Percentiles rank a stretch among this genome's conserved stretches.
Conservation (phyloP, 1,139 yeast genomes). For the Kurtzmaniella quercitrusa region DNA sequence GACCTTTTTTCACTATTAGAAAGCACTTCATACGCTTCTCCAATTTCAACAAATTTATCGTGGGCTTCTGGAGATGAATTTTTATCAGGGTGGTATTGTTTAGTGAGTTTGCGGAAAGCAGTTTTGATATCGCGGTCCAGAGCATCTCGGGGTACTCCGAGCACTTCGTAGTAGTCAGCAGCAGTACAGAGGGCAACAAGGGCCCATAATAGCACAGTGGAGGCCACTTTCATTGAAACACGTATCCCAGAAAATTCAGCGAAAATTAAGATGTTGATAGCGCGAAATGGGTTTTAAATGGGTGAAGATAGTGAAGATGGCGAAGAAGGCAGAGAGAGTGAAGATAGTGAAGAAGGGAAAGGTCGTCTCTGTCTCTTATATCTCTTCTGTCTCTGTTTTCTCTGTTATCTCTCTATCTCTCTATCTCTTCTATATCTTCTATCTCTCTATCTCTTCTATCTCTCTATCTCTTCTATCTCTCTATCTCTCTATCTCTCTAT, state of each 20-base stretch:
- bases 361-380: no score
- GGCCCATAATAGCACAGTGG: neutral
- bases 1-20: slow-evolving; percentile 68
- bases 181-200: neutral
- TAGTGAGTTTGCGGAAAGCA: slow-evolving; percentile 80
- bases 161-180: slow-evolving; percentile 35
- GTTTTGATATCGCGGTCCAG: slow-evolving; percentile 78
- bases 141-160: slow-evolving; percentile 71
- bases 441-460: no score
- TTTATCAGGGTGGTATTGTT: slow-evolving; percentile 93
- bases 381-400: no score
- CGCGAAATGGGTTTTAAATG: neutral
- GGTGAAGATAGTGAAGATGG: neutral
- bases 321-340: no score
- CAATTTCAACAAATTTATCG: slow-evolving; percentile 81
- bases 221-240: neutral
- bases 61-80: slow-evolving; percentile 81
- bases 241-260: neutral
- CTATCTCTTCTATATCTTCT: no score
- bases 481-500: no score
- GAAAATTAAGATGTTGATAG: neutral
- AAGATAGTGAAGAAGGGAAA: no score
- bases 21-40: slow-evolving; percentile 90
- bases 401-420: no score
- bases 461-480: no score